These are phyloP conservation scores for Canavalia ensiformis DNA, from an alignment of 306 rosid genomes.

Conservation along the genomic window DNA sequence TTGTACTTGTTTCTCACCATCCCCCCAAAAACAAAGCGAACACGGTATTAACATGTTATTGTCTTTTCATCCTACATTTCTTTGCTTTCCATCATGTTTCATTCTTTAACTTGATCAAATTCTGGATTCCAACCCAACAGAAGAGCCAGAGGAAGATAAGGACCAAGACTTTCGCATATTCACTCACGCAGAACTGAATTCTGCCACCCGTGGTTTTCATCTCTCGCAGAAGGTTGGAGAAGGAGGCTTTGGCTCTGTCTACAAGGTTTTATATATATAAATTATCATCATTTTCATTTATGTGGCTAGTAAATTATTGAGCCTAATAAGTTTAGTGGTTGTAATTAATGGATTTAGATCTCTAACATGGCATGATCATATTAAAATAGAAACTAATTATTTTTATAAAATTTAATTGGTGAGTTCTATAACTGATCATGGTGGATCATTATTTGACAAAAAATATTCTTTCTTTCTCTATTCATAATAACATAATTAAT, in stretches of 20 bases:
- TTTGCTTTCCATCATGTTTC: background rate
- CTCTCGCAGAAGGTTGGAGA: constrained; percentile 68
- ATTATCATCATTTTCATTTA: background rate
- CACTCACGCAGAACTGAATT: constrained; percentile 64
- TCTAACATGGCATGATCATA: too few relatives aligned
- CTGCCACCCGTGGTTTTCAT: constrained; percentile 68
- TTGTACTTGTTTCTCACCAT: constrained; percentile 40
- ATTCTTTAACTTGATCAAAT: background rate
- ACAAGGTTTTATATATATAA: constrained; percentile 58
- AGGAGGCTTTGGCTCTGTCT: constrained; percentile 83
- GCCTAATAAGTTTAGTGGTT: too few relatives aligned
- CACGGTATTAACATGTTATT: constrained; percentile 47
- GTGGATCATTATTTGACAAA: too few relatives aligned
- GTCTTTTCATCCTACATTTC: background rate
- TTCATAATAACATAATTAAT: background rate
- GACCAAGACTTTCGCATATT: constrained; percentile 65
- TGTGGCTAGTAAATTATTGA: background rate
- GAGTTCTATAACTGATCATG: too few relatives aligned
- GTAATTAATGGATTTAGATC: too few relatives aligned
- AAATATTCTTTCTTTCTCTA: too few relatives aligned
- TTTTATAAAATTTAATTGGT: too few relatives aligned
- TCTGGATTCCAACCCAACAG: constrained; percentile 29
- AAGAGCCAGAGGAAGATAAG: constrained; percentile 47
- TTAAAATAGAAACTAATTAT: too few relatives aligned
- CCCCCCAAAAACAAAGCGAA: constrained; percentile 39